Evolutionary conservation across 441 rosid species (phyloP).

Genomic region (Erodium texanum): DNA sequence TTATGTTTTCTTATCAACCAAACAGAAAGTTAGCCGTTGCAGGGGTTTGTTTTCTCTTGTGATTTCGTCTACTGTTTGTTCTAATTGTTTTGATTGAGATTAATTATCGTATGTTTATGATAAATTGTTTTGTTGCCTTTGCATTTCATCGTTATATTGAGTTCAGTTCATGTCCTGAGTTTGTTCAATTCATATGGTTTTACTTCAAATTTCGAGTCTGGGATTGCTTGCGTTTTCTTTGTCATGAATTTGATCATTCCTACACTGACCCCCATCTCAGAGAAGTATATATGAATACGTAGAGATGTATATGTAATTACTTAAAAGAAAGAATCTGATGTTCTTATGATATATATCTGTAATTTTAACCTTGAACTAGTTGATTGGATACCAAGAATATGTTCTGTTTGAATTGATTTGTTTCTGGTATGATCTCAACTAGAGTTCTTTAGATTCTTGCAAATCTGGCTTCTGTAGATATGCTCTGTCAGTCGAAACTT

Average conservation of each 20-base stretch:
- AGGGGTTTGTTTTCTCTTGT: neutral
- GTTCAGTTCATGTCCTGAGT: neutral
- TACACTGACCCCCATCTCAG: neutral
- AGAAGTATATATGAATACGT: neutral
- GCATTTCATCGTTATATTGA: neutral
- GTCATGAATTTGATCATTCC: neutral
- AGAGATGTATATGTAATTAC: too few species aligned
- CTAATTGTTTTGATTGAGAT: neutral
- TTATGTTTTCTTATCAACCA: constrained; percentile 1
- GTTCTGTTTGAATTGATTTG: neutral
- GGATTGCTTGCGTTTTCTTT: neutral
- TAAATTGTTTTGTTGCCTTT: neutral
- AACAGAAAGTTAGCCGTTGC: neutral
- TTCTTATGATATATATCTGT: neutral
- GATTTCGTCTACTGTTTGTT: neutral
- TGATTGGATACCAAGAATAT: neutral
- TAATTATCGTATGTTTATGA: neutral
- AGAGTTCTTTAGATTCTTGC: too few species aligned
- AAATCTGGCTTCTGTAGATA: neutral
- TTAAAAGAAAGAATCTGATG: too few species aligned
- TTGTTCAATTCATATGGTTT: neutral
- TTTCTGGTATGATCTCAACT: neutral
- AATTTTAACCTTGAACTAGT: neutral
- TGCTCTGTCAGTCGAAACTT: neutral
- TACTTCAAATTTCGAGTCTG: neutral